Conservation (phyloP, 225 moss, liverwort and hornwort species). For the Physcomitrium patens region DNA sequence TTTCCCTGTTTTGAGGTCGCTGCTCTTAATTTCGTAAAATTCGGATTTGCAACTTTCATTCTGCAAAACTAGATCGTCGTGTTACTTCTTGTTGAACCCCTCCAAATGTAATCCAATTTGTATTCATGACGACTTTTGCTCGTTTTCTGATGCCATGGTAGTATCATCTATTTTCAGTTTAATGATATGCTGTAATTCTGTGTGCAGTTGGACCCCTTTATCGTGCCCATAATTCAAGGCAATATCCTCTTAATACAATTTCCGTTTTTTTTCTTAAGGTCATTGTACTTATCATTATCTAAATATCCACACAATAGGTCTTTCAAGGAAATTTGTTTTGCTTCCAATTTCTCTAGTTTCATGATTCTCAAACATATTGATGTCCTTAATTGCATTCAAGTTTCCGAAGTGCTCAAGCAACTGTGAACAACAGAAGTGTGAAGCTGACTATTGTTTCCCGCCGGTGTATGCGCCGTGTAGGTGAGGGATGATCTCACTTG, state of each 20-base stretch:
- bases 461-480: conserved; percentile 70
- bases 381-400: conserved; percentile 56
- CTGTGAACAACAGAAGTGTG: conserved; percentile 45
- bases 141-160: neutral
- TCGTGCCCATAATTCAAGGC: conserved; percentile 74
- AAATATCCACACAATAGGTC: conserved; percentile 3
- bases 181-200: conserved; percentile 21
- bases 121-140: neutral
- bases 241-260: conserved; percentile 58
- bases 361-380: conserved; percentile 5
- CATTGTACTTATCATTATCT: conserved; percentile 8
- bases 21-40: too few species aligned
- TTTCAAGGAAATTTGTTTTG: neutral
- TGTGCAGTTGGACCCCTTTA: conserved; percentile 67
- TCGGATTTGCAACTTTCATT: too few species aligned
- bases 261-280: neutral
- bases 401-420: conserved; percentile 62
- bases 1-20: too few species aligned
- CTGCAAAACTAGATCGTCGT: too few species aligned
- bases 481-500: conserved; percentile 34
- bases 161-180: neutral
- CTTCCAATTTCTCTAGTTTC: conserved; percentile 9
- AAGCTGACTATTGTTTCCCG: conserved; percentile 65
- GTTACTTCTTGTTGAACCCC: neutral
- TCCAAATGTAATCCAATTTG: neutral